Evolutionary conservation across 805 yeast genomes (phyloP).

Genomic region (Yarrowia sp.): DNA sequence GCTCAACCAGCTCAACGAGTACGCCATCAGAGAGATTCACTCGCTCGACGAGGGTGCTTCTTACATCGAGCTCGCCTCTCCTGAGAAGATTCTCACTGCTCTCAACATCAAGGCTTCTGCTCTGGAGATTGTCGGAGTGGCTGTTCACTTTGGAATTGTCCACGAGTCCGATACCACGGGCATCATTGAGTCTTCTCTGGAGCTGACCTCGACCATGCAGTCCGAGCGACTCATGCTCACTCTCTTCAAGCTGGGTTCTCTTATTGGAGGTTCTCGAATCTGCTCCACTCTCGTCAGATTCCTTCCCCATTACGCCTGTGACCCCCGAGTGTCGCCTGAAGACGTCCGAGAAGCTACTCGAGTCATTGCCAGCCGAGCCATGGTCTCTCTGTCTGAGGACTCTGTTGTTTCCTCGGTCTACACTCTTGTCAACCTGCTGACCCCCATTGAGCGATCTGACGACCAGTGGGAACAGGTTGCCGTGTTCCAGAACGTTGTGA

Average conservation of each 20-base stretch:
- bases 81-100: slow-evolving; percentile 58
- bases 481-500: slow-evolving; percentile 69
- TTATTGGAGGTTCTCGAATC: slow-evolving; percentile 53
- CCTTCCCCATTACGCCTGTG: slow-evolving; percentile 55
- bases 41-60: slow-evolving; percentile 64
- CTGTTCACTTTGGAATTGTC: slow-evolving; percentile 57
- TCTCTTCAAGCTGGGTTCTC: slow-evolving; percentile 63
- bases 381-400: slow-evolving; percentile 76
- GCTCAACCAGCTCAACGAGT: slow-evolving; percentile 42
- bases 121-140: slow-evolving; percentile 67
- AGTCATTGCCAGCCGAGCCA: slow-evolving; percentile 65
- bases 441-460: slow-evolving; percentile 49
- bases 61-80: slow-evolving; percentile 61
- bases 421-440: slow-evolving; percentile 76
- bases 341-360: slow-evolving; percentile 62
- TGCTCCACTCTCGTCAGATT: slow-evolving; percentile 49
- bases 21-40: slow-evolving; percentile 53
- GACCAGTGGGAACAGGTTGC: slow-evolving; percentile 41
- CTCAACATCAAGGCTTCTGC: slow-evolving; percentile 62
- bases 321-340: slow-evolving; percentile 57
- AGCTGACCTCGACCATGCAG: slow-evolving; percentile 60
- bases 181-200: slow-evolving; percentile 60
- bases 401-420: slow-evolving; percentile 83
- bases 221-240: slow-evolving; percentile 60
- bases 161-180: slow-evolving; percentile 55